Conservation (phyloP, 306 rosid genomes). For the Corylus heterophylla region DNA sequence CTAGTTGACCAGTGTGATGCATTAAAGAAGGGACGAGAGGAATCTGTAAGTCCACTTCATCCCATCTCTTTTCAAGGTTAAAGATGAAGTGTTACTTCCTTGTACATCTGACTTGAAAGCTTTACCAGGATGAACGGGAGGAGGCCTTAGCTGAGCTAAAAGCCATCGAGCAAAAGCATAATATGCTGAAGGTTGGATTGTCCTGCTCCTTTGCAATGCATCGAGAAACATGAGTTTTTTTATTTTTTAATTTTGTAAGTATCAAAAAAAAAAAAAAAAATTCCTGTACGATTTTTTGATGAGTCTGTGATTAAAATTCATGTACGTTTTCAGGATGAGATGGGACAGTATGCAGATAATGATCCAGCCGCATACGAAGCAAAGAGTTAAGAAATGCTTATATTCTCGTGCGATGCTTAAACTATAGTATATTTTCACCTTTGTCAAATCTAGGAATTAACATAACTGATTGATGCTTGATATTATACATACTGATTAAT, state of each 20-base stretch:
- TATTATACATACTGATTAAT: conserved; percentile 30
- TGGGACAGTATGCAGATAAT: conserved; percentile 81
- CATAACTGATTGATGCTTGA: conserved; percentile 6
- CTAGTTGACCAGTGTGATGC: conserved; percentile 66
- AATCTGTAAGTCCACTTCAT: conserved; percentile 63
- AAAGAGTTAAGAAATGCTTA: conserved; percentile 66
- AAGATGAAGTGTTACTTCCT: conserved; percentile 9
- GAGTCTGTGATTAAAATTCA: conserved; percentile 23
- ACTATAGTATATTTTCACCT: conserved; percentile 2
- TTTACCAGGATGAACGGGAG: conserved; percentile 73
- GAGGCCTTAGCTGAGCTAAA: conserved; percentile 74
- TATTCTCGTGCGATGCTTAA: conserved; percentile 18
- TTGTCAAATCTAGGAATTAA: neutral
- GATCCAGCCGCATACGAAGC: conserved; percentile 94
- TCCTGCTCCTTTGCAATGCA: conserved; percentile 12
- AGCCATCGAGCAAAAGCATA: conserved; percentile 64
- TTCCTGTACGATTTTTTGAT: no score
- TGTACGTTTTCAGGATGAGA: conserved; percentile 59
- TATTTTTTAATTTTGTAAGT: neutral
- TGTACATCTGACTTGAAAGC: conserved; percentile 19
- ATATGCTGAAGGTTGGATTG: conserved; percentile 67
- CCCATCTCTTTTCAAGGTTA: conserved; percentile 13
- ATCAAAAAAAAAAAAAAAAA: no score
- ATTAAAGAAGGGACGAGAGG: conserved; percentile 86
- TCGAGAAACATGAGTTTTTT: conserved; percentile 3